Base-by-base conservation (phyloP, 768 basidiomycete genomes). In the Suillus decipiens region DNA sequence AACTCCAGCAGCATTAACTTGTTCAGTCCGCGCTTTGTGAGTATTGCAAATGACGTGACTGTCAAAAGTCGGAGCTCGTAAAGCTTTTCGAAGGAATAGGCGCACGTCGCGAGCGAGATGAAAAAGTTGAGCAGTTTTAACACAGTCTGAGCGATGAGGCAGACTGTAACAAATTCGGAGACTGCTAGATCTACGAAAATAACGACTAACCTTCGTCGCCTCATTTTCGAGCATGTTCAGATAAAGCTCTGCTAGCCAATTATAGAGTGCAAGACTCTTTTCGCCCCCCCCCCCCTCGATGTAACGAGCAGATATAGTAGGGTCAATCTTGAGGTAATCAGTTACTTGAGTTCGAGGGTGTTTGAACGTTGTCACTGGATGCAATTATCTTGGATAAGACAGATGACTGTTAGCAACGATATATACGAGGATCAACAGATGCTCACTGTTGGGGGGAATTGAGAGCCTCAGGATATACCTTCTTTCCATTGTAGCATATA, bases 321-420 rank as follows among this genome's bases (percentile, higher is more conserved):
- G 85, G 66, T 89, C 85, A 41, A 95, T 80, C 36, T 78, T 79
- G 28, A 99, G 83, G 73, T 89, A 95, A 63, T 88, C 83, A 11
- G 89, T 87, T 4, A 97, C 93, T 0, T 81, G 81, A 37, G 83
- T 80, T 2, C 88, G 85, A 28, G 97, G 95, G 19, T 99, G 82
- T 63, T 96, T 94, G n/a, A 8, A 91, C 91, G 63, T 98, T 95
- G 70, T 98, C 96, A 0, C n/a, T n/a, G n/a, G 96, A 95, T 2
- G 89, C 93, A 71, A 99, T 99, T 47, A 99, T 93, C 94, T 97
- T 11, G 24, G 6, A 42, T 60, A 37, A 59, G 48, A 54, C 37
- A 33, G 11, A 19, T 45, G 15, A 54, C 6, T 3, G 43, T 15
- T 58, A 28, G 22, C 50, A 43, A 31, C 47, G 7, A 63, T 14